Evolutionary conservation across 78 protist genomes (phyloP), one percentile per base, ranked within the genome.

Genomic region (Tieghemostelium lacteum): DNA sequence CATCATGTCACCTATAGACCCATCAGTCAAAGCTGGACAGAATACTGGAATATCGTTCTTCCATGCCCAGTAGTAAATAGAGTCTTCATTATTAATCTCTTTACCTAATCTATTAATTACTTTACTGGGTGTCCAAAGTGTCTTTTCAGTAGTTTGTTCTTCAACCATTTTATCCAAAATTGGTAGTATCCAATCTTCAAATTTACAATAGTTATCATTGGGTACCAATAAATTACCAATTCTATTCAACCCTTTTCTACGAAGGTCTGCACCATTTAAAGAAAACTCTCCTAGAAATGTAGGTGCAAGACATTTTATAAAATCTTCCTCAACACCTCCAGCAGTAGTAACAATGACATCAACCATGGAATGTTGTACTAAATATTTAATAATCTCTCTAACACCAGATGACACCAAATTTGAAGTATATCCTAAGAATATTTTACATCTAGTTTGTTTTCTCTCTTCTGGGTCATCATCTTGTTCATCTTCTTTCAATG

Each of bases 321-420:
- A 89, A 55, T 99, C 99, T 69, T 99, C 99, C 63, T 99, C 99
- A 16, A 99, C 63, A 34, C 99, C 99, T 16, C 99, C 99, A 0
- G 99, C 99, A 0, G 99, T 96, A 0, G 99, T 24, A n/a, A 99
- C 99, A 31, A 99, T 74, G 40, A 85, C 93, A 77, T 75, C 86
- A 39, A 94, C 97, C 95, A 95, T 54, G 0, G 57, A 60, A 72
- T 95, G 86, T 86, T 98, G 72, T 31, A 73, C 97, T 24, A 99
- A 88, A 77, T 78, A 98, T 24, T 96, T 86, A 71, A 99, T 80
- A 26, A 88, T 75, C 74, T 98, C 99, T 34, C 99, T 86, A 19
- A 97, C 58, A 31, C 99, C 99, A 20, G 95, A 88, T 2, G 99
- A 97, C 45, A 98, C 94, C 65, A 99, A 78, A 85, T 99, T 99